These are phyloP conservation scores for Haplosporangium gracile DNA, from an alignment of 192 early-diverging fungal species.

Conservation along the genomic window DNA sequence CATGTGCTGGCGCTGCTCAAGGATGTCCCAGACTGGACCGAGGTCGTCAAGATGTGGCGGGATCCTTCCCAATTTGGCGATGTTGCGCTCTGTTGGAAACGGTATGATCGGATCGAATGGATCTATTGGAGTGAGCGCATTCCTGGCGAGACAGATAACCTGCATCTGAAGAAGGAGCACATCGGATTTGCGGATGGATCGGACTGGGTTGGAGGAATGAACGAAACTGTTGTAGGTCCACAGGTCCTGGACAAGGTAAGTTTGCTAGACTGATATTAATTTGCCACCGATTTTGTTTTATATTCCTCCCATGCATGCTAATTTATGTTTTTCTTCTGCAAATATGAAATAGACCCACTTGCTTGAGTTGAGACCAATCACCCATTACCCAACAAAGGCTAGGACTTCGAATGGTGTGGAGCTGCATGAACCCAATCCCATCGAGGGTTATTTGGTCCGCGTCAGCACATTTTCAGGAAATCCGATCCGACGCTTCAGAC, in stretches of 20 bases:
- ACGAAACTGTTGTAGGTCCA: slow-evolving; percentile 46
- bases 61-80: slow-evolving; percentile 39
- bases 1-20: slow-evolving; percentile 45
- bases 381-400: slow-evolving; percentile 53
- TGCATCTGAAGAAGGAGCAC: slow-evolving; percentile 38
- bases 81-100: slow-evolving; percentile 59
- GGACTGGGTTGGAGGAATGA: slow-evolving; percentile 40
- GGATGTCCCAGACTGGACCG: slow-evolving; percentile 51
- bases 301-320: not conserved
- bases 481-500: slow-evolving; percentile 29
- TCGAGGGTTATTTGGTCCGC: slow-evolving; percentile 54
- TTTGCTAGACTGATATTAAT: not conserved
- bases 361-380: slow-evolving; percentile 50
- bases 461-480: slow-evolving; percentile 53
- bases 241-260: slow-evolving; percentile 58
- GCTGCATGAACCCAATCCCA: slow-evolving; percentile 50
- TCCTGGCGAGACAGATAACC: slow-evolving; percentile 25
- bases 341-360: slow-evolving; percentile 46
- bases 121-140: slow-evolving; percentile 46
- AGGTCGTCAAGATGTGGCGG: slow-evolving; percentile 49
- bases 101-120: slow-evolving; percentile 61
- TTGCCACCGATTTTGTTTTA: not conserved
- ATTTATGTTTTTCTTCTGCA: not conserved
- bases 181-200: slow-evolving; percentile 54
- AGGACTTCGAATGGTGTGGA: not conserved